These are phyloP conservation scores for Brassica rapa DNA, from an alignment of 345 rosid genomes.

Conservation along the genomic window DNA sequence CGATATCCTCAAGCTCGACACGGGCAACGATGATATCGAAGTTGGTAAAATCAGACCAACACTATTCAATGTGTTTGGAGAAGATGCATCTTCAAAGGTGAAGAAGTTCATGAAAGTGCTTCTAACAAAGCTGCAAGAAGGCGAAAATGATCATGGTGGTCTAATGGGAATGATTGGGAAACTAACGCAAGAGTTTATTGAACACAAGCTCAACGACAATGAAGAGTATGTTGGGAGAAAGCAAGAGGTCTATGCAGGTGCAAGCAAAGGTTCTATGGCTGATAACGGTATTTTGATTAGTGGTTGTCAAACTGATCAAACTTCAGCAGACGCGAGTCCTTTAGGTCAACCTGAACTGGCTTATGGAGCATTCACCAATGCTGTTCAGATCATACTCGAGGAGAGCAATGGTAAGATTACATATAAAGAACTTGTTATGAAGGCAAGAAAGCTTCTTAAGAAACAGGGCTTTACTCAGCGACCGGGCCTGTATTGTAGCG, in stretches of 20 bases:
- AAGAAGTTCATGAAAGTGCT: constrained; percentile 94
- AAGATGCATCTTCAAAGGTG: constrained; percentile 92
- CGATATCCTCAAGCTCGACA: constrained; percentile 87
- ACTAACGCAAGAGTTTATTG: constrained; percentile 80
- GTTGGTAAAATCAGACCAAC: constrained; percentile 91
- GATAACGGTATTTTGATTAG: constrained; percentile 81
- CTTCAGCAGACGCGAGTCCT: constrained; percentile 96
- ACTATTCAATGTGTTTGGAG: constrained; percentile 81
- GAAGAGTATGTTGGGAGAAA: constrained; percentile 58
- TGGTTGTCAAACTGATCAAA: constrained; percentile 34
- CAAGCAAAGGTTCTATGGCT: constrained; percentile 51
- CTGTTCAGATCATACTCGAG: constrained; percentile 70
- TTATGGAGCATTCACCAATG: constrained; percentile 94
- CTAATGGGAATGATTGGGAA: constrained; percentile 81
- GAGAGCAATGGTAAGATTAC: constrained; percentile 60
- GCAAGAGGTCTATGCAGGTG: constrained; percentile 86
- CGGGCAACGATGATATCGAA: constrained; percentile 87
- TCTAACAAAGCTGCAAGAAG: constrained; percentile 49
- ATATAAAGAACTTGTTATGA: constrained; percentile 60
- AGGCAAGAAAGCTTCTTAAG: constrained; percentile 65
- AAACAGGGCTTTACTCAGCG: constrained; percentile 85
- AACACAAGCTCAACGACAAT: constrained; percentile 72
- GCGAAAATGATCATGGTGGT: constrained; percentile 50
- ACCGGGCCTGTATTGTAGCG: constrained; percentile 91
- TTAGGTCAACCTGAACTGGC: constrained; percentile 58